Base-by-base conservation (phyloP, 2,329 filamentous ascomycete genomes). In the Epichloe brachyelytri region DNA sequence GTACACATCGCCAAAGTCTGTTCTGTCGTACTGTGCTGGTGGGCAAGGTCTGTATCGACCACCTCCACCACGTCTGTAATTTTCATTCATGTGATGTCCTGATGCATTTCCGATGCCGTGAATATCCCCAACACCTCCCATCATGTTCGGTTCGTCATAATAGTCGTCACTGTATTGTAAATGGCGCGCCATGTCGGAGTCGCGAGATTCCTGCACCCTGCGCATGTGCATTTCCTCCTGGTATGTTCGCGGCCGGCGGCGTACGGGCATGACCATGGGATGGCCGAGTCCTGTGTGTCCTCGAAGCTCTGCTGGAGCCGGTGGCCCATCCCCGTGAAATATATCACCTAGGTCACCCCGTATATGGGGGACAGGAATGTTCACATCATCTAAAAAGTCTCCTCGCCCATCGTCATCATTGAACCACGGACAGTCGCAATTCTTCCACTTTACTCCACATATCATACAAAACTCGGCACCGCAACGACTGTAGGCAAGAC, bases 381-480 rank as follows among this genome's bases (percentile, higher is more conserved):
- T 68, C 68, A 80, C 74, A 53, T 79, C 73, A 14, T 75, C 70
- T 10, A 79, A 63, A 3, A 71, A 71, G 56, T 85, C 80, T 12
- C 68, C 69, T 48, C 81, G 78, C 5, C 70, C 63, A 3, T 63
- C 56, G 26, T 79, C 75, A 59, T 82, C 79, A 62, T 82, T 86
- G 71, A 90, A 89, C 80, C 82, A 87, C 0, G 86, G 83, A 57
- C 88, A 95, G 49, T 86, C 80, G 62, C 88, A 95, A 1, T 75
- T 82, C 68, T 88, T 91, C 88, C 88, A 94, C 59, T 85, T 85
- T 34, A 72, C 63, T 20, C 86, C 88, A 62, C 89, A 95, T 26
- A 87, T 76, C 79, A 93, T 89, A 68, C 89, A 95, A 61, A 94
- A 94, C 59, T 94, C 79, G 30, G 86, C 86, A 50, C 79, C 83